Base-by-base conservation (phyloP, 257 asterid species). In the Striga asiatica region DNA sequence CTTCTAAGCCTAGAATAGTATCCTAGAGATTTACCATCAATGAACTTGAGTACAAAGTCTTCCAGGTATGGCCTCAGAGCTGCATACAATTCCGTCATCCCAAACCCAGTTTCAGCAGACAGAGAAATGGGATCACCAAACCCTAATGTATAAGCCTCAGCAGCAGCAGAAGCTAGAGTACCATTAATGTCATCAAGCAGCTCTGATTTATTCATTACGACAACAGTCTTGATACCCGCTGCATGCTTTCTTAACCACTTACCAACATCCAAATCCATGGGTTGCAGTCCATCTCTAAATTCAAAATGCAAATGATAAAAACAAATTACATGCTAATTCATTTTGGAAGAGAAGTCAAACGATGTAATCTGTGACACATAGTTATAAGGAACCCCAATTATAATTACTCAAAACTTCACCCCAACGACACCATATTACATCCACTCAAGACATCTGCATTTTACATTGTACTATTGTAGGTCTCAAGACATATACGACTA, bases 151-250 rank as follows among this genome's bases (percentile, higher is more conserved):
- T 82, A 80, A 50, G 95, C 92, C 69, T 84, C 96, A 54, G 95
- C 95, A 54, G 85, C 70, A 62, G 89, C 81, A 64, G 89, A 71
- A 78, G 74, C 89, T 57, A 91, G 88, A 67, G 98, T 68, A 49
- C 95, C 96, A 67, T 60, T 66, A 63, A 65, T 53, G 14, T 83
- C 88, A 75, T 79, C 91, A 29, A 89, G 98, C 58, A 72, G 68
- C 81, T 91, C 96, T 56, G 98, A 86, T 82, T 91, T 91, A 75
- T 84, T 91, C 85, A 91, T 87, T 56, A 87, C 94, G 73, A 87
- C 89, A 57, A 73, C 57, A 52, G 79, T 81, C 73, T 77, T 80
- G 57, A 91, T 63, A 54, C 79, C 94, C 49, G 93, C 66, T 3
- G 96, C 98, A 77, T 76, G 79, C 78, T 80, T 86, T 72, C 98